Conservation (phyloP, 2,329 filamentous ascomycete species). For the Colletotrichum sansevieriae region DNA sequence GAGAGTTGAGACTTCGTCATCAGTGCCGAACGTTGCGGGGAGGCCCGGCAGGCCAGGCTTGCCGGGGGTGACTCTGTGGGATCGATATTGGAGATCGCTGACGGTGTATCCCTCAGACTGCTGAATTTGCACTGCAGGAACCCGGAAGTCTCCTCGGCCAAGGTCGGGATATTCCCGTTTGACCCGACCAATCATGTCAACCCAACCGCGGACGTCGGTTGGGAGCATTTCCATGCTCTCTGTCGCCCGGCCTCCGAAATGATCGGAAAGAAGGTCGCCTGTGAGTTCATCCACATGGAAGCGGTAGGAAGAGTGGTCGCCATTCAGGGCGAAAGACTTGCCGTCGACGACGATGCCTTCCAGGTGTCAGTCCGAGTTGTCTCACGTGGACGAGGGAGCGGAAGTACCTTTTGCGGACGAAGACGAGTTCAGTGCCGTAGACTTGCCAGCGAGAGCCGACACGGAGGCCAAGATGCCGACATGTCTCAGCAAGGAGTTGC, state of each 20-base stretch:
- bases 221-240: constrained; percentile 54
- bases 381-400: too few relatives aligned
- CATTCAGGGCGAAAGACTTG: constrained; percentile 68
- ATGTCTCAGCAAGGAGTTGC: constrained; percentile 1
- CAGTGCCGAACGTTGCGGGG: constrained; percentile 70
- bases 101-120: constrained; percentile 71
- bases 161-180: constrained; percentile 75
- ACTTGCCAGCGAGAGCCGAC: neutral
- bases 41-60: constrained; percentile 69
- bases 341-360: constrained; percentile 67
- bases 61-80: constrained; percentile 66
- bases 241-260: constrained; percentile 69
- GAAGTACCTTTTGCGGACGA: constrained; percentile 16
- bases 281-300: constrained; percentile 71
- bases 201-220: constrained; percentile 67
- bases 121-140: constrained; percentile 71
- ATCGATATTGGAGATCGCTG: constrained; percentile 69
- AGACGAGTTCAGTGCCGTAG: constrained; percentile 6
- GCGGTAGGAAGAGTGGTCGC: constrained; percentile 69
- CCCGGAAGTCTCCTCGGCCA: constrained; percentile 72
- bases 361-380: neutral
- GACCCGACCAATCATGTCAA: constrained; percentile 59
- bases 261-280: constrained; percentile 70
- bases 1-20: constrained; percentile 69
- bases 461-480: constrained; percentile 21